A percentile compares a stretch with the other conserved stretches of the same genome.
Evolutionary conservation across 1,139 yeast species (phyloP).

Genomic region (Debaryomycetaceae sp.): DNA sequence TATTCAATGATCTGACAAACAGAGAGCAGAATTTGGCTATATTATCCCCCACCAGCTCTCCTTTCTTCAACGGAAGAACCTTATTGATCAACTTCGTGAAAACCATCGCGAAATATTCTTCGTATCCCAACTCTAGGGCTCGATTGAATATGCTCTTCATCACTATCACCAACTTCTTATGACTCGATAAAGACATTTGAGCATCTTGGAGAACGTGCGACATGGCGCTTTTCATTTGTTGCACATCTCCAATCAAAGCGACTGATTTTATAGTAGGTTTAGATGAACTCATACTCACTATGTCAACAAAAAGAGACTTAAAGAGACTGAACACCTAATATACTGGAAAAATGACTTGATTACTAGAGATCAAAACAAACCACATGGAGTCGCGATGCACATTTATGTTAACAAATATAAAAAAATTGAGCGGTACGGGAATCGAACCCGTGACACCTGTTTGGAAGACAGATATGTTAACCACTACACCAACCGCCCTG

Average conservation of each 20-base stretch:
- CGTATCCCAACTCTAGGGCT: slow-evolving; percentile 50
- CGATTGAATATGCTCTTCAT: slow-evolving; percentile 56
- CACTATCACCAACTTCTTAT: slow-evolving; percentile 66
- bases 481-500: slow-evolving; percentile 52
- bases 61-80: slow-evolving; percentile 64
- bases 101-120: slow-evolving; percentile 54
- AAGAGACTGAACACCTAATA: neutral
- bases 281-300: slow-evolving; percentile 3
- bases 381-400: neutral
- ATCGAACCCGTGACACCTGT: slow-evolving; percentile 78
- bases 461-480: slow-evolving; percentile 63
- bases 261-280: slow-evolving; percentile 19
- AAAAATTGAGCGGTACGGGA: slow-evolving; percentile 66
- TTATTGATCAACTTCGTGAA: slow-evolving; percentile 63
- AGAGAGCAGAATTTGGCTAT: slow-evolving; percentile 70
- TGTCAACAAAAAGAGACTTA: neutral
- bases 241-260: slow-evolving; percentile 18
- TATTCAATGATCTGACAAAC: slow-evolving; percentile 52
- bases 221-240: slow-evolving; percentile 41
- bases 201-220: slow-evolving; percentile 80
- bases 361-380: slow-evolving; percentile 1
- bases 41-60: slow-evolving; percentile 73
- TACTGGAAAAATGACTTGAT: neutral
- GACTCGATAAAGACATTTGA: slow-evolving; percentile 70
- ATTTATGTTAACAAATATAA: slow-evolving; percentile 6